phyloP scores from a whole-genome alignment of 495 filamentous ascomycete genomes.

The Annulohypoxylon stygium region DNA sequence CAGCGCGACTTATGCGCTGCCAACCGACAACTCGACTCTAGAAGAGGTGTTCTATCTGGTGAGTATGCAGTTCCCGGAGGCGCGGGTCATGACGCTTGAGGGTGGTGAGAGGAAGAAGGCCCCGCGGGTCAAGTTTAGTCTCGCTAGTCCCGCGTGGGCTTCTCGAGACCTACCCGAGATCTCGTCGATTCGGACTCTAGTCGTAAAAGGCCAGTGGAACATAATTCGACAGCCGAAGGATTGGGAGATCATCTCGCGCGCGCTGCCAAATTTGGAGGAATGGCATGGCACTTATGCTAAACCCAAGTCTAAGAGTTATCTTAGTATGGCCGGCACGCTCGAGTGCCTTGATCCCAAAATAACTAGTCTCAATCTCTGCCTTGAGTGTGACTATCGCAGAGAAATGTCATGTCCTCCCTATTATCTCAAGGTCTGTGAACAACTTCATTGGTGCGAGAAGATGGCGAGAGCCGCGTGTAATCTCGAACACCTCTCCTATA shows the following conservation, averaged over 20 bases:
- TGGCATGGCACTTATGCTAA: constrained; percentile 80
- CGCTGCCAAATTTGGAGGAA: constrained; percentile 74
- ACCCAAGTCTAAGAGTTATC: constrained; percentile 74
- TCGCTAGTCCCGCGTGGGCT: constrained; percentile 33
- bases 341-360: constrained; percentile 65
- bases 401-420: constrained; percentile 66
- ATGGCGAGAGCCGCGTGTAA: constrained; percentile 66
- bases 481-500: constrained; percentile 74
- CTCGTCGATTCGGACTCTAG: constrained; percentile 66
- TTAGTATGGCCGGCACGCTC: constrained; percentile 72
- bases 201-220: constrained; percentile 82
- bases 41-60: constrained; percentile 75
- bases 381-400: constrained; percentile 76
- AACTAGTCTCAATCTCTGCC: constrained; percentile 71
- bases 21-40: constrained; percentile 73
- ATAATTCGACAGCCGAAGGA: constrained; percentile 75
- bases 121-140: constrained; percentile 71
- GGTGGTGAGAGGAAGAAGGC: constrained; percentile 80
- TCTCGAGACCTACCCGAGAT: constrained; percentile 61
- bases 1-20: constrained; percentile 65
- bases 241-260: constrained; percentile 69
- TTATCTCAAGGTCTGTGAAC: constrained; percentile 65
- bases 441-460: constrained; percentile 69
- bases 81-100: constrained; percentile 76
- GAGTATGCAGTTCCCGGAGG: constrained; percentile 67